Conservation (phyloP, 2,329 filamentous ascomycete genomes). For the Eutypa lata region DNA sequence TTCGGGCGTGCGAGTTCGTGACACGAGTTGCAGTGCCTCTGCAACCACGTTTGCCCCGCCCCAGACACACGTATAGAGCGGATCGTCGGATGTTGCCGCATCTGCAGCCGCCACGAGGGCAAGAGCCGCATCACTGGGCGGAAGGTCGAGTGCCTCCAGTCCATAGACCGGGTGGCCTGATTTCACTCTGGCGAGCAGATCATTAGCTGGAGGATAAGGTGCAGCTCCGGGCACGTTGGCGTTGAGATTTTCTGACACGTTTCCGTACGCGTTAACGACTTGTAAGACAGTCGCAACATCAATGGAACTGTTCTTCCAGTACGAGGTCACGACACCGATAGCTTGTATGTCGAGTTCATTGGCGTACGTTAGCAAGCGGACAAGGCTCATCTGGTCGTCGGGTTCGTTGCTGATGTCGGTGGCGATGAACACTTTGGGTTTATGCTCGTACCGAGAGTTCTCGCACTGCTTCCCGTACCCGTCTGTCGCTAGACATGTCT, state of each 20-base stretch:
- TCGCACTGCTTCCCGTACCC: background rate
- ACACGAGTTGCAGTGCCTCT: slow-evolving; percentile 39
- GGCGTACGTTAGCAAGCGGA: slow-evolving; percentile 33
- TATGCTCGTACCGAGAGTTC: slow-evolving; percentile 5
- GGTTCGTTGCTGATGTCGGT: slow-evolving; percentile 36
- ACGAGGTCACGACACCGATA: slow-evolving; percentile 33
- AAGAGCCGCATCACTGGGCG: slow-evolving; percentile 35
- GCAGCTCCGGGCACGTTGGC: slow-evolving; percentile 37
- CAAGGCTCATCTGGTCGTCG: slow-evolving; percentile 33
- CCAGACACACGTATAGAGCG: slow-evolving; percentile 48
- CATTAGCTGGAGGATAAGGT: slow-evolving; percentile 31
- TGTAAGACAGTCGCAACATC: slow-evolving; percentile 31
- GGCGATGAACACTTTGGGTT: slow-evolving; percentile 29
- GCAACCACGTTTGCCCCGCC: slow-evolving; percentile 48
- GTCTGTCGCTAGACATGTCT: background rate
- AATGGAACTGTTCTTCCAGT: slow-evolving; percentile 31
- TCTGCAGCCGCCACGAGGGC: slow-evolving; percentile 31
- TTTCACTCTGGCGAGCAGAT: slow-evolving; percentile 25
- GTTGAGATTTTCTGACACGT: slow-evolving; percentile 37
- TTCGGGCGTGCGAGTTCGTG: slow-evolving; percentile 21
- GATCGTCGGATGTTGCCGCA: slow-evolving; percentile 27
- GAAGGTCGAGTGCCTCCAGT: slow-evolving; percentile 11
- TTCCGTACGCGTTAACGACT: slow-evolving; percentile 33
- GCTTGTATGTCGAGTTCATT: slow-evolving; percentile 36
- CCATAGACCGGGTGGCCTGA: slow-evolving; percentile 30